These are phyloP conservation scores for Pleurotus tuber-regium DNA, from an alignment of 768 basidiomycete species.

Conservation along the genomic window DNA sequence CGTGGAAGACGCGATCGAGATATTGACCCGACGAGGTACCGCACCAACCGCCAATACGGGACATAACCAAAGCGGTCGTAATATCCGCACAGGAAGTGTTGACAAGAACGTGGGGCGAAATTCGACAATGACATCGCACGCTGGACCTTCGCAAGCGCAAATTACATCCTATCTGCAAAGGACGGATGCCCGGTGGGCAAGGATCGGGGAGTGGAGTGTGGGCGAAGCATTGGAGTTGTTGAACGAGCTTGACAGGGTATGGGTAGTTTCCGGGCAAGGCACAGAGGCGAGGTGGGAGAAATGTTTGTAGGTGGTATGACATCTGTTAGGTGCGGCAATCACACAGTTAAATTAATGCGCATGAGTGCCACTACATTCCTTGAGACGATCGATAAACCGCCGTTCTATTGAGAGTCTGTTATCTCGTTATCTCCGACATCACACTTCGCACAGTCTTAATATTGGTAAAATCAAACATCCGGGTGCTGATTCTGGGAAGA, in stretches of 20 bases:
- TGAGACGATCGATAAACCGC: no score
- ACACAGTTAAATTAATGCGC: background rate
- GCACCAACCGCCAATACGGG: constrained; percentile 1
- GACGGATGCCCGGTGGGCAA: constrained; percentile 63
- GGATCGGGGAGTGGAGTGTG: constrained; percentile 62
- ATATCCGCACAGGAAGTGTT: no score
- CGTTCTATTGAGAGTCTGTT: no score
- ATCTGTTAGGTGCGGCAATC: background rate
- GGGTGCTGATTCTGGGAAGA: no score
- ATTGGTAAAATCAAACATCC: no score
- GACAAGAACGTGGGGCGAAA: no score
- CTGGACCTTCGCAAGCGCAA: constrained; percentile 37
- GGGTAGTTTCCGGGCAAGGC: constrained; percentile 25
- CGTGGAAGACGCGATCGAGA: constrained; percentile 44
- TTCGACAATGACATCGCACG: constrained; percentile 14
- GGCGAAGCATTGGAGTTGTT: constrained; percentile 57
- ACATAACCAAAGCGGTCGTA: no score
- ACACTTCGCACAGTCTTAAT: no score
- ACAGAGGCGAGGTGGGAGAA: constrained; percentile 37
- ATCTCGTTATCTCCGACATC: no score
- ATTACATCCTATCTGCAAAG: constrained; percentile 42
- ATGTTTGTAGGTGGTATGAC: constrained; percentile 8
- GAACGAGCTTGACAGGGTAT: constrained; percentile 33
- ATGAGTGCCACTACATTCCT: no score
- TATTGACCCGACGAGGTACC: constrained; percentile 23